phyloP scores from a whole-genome alignment of 2,329 filamentous ascomycete species.

The Sphaerulina vaccinii region DNA sequence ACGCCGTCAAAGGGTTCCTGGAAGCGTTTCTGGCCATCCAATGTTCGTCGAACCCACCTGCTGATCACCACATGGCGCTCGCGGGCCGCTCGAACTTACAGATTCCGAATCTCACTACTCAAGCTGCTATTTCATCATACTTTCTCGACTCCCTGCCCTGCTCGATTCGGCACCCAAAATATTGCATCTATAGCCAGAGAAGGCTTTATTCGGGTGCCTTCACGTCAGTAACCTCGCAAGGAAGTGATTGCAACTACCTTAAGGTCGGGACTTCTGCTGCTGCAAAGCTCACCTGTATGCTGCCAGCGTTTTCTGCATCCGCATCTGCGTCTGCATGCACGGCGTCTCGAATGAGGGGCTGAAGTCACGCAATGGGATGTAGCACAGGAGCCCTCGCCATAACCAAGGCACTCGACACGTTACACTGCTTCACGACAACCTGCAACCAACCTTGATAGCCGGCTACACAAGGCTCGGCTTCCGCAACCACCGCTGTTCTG shows the following conservation, averaged over 20 bases:
- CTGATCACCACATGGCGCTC: conserved; percentile 5
- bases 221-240: too few relatives aligned
- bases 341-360: conserved; percentile 5
- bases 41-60: background rate
- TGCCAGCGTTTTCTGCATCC: background rate
- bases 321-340: background rate
- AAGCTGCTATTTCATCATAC: background rate
- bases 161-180: too few relatives aligned
- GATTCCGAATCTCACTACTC: background rate
- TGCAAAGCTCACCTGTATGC: background rate
- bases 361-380: background rate
- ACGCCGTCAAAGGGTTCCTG: background rate
- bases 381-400: conserved; percentile 2
- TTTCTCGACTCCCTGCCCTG: background rate
- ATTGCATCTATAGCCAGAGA: too few relatives aligned
- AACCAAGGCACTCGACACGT: background rate
- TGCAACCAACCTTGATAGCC: conserved; percentile 16
- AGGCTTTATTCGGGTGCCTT: too few relatives aligned
- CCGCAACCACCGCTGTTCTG: conserved; percentile 6
- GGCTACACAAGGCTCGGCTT: conserved; percentile 14
- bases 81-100: conserved; percentile 4
- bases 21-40: background rate
- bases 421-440: conserved; percentile 13
- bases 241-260: too few relatives aligned
- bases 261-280: background rate